Evolutionary conservation across 768 basidiomycete genomes (phyloP).

Genomic region (Zangia roseola): DNA sequence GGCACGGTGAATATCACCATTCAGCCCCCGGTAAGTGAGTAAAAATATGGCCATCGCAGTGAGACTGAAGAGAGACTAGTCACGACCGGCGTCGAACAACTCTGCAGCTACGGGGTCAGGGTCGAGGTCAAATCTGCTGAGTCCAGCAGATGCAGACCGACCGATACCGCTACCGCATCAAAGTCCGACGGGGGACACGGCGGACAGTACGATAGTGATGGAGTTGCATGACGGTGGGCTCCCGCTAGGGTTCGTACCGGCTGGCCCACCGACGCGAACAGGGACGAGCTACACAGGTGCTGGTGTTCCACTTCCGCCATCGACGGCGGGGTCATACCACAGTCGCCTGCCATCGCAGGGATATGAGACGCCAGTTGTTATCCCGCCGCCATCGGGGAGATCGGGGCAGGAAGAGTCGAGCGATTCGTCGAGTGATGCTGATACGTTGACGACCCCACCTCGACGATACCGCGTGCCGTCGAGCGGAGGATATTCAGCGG

Average conservation of each 20-base stretch:
- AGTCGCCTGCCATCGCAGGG: constrained; percentile 21
- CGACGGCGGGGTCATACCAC: constrained; percentile 26
- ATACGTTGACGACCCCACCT: constrained; percentile 36
- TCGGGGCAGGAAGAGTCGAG: constrained; percentile 23
- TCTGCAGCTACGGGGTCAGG: constrained; percentile 28
- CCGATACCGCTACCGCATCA: constrained; percentile 31
- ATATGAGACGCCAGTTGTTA: constrained; percentile 19
- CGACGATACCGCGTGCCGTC: constrained; percentile 23
- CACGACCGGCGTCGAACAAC: constrained; percentile 38
- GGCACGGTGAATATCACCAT: constrained; percentile 33
- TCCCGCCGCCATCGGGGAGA: constrained; percentile 28
- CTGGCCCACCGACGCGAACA: constrained; percentile 19
- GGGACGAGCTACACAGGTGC: constrained; percentile 24
- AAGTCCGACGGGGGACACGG: constrained; percentile 1
- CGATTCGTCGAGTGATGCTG: constrained; percentile 32
- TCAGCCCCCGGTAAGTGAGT: constrained; percentile 31
- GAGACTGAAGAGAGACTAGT: constrained; percentile 26
- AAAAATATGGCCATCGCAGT: not conserved
- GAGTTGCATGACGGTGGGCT: constrained; percentile 27
- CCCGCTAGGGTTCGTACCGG: constrained; percentile 39
- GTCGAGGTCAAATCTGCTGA: constrained; percentile 32
- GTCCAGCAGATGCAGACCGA: constrained; percentile 41
- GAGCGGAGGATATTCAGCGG: constrained; percentile 14
- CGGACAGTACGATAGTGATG: constrained; percentile 22
- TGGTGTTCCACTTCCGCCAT: constrained; percentile 33